Evolutionary conservation across 768 basidiomycete species (phyloP).

Genomic region (Boletus subparvulus): DNA sequence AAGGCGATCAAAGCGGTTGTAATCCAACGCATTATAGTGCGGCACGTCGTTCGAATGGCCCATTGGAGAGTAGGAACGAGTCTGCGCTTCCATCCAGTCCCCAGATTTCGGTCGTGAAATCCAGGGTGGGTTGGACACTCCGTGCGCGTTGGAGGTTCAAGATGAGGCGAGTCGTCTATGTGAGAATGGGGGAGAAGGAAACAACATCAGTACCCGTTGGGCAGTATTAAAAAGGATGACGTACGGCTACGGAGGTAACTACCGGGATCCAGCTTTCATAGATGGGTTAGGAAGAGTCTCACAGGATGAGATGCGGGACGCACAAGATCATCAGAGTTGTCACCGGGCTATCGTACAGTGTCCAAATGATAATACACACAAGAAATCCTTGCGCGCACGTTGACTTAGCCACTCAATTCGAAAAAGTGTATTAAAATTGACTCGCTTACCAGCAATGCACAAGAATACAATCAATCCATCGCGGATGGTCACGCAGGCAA

Average conservation of each 20-base stretch:
- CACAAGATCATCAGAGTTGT: constrained; percentile 14
- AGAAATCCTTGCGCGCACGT: constrained; percentile 14
- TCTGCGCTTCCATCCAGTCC: constrained; percentile 13
- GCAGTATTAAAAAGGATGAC: background rate
- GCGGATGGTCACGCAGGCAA: constrained; percentile 23
- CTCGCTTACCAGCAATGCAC: constrained; percentile 14
- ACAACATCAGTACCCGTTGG: background rate
- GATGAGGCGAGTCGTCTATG: constrained; percentile 17
- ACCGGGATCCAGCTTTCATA: constrained; percentile 21
- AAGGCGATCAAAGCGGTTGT: no score
- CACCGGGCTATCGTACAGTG: background rate
- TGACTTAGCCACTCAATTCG: background rate
- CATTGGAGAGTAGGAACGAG: constrained; percentile 12
- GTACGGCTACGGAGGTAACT: constrained; percentile 18
- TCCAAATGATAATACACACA: background rate
- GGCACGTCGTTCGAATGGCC: background rate
- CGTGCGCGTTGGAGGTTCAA: constrained; percentile 17
- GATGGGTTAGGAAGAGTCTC: background rate
- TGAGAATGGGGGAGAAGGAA: background rate
- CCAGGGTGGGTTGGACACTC: fast-evolving
- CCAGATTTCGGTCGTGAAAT: constrained; percentile 18
- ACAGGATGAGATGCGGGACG: background rate
- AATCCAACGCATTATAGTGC: background rate
- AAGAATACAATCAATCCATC: constrained; percentile 20
- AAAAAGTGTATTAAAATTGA: background rate